Evolutionary conservation across 2,329 filamentous ascomycete species (phyloP).

Genomic region (Diaporthe ilicicola): DNA sequence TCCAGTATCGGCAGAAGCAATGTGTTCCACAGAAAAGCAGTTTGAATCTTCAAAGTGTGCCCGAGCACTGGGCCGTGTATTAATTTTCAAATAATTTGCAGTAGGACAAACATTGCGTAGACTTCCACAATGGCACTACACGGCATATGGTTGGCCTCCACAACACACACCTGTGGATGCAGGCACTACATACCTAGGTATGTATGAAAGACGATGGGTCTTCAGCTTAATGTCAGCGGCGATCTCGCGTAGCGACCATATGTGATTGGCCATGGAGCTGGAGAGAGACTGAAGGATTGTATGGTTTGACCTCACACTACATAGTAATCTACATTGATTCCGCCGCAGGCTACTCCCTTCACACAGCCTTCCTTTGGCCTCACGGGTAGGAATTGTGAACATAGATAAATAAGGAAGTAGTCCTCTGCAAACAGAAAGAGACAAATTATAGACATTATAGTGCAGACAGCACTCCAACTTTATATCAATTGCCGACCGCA

Average conservation of each 20-base stretch:
- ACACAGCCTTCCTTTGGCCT: background rate
- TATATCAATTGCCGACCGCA: background rate
- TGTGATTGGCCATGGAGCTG: background rate
- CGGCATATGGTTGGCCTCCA: background rate
- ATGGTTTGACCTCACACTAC: background rate
- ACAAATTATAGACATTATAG: background rate
- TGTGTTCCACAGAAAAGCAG: too few relatives aligned
- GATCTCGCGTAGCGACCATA: background rate
- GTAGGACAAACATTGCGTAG: background rate
- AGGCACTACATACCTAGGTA: too few relatives aligned
- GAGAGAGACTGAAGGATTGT: background rate
- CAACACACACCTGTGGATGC: background rate
- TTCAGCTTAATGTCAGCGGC: background rate
- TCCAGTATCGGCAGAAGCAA: too few relatives aligned
- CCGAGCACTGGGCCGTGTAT: background rate
- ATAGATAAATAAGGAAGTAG: background rate
- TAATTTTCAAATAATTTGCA: background rate
- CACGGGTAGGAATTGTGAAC: background rate
- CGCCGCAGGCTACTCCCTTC: background rate
- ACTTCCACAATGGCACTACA: background rate
- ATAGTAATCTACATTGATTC: background rate
- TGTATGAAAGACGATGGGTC: background rate
- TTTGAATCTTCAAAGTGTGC: background rate
- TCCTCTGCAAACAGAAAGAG: background rate
- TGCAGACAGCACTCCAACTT: background rate